A percentile compares a stretch with the other conserved stretches of the same genome.
Conservation (phyloP, 306 rosid genomes). For the Fragaria vesca region DNA sequence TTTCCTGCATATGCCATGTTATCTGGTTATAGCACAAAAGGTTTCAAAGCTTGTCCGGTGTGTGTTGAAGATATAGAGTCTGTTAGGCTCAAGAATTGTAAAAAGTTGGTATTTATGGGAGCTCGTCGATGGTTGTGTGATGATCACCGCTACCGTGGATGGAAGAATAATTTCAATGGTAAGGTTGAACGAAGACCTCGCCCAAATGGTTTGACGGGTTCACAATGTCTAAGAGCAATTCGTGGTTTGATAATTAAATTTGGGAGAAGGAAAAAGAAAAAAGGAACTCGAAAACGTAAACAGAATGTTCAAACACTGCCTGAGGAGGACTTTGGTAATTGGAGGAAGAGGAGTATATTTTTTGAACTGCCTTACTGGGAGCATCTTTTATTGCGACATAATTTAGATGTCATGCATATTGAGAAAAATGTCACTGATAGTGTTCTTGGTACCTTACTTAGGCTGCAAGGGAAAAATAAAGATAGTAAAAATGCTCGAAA, state of each 20-base stretch:
- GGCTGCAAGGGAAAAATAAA: background rate
- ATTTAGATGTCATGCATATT: background rate
- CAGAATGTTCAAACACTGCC: background rate
- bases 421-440: background rate
- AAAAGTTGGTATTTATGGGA: background rate
- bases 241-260: background rate
- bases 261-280: background rate
- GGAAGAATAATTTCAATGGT: background rate
- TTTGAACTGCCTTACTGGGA: conserved; percentile 1
- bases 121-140: background rate
- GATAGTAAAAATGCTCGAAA: background rate
- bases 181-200: background rate
- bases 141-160: background rate
- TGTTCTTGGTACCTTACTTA: background rate
- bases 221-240: background rate
- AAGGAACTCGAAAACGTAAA: background rate
- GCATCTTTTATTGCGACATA: background rate
- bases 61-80: background rate
- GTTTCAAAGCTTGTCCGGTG: background rate
- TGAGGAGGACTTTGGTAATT: background rate
- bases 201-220: background rate
- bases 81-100: background rate
- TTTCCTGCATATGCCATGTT: background rate
- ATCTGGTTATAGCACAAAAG: background rate
- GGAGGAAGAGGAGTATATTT: background rate